Conservation (phyloP, 139 green algal genomes). For the Nannochloris sp. region DNA sequence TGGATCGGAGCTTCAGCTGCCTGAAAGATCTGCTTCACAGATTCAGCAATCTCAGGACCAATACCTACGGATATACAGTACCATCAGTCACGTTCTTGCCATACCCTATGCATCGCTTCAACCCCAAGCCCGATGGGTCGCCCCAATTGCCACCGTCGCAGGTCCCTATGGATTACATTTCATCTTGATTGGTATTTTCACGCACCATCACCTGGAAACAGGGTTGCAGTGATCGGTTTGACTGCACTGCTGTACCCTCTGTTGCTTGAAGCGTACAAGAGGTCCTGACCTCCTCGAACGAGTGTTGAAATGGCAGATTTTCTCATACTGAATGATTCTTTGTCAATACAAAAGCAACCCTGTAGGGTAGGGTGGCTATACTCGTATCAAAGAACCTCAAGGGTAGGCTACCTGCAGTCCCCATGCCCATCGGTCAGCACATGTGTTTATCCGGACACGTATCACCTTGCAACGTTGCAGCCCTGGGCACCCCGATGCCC, state of each 20-base stretch:
- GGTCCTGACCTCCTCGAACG: no score
- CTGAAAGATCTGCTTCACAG: constrained; percentile 70
- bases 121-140: not conserved
- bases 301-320: no score
- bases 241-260: not conserved
- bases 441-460: no score
- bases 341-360: no score
- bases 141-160: not conserved
- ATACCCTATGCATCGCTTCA: not conserved
- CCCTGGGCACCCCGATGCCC: no score
- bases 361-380: no score
- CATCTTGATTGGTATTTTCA: not conserved
- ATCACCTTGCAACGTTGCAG: no score
- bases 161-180: not conserved
- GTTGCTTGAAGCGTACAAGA: not conserved
- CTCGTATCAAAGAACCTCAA: no score
- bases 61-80: constrained; percentile 41
- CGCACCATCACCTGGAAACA: constrained; percentile 40
- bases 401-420: no score
- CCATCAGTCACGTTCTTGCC: not conserved
- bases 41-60: constrained; percentile 83
- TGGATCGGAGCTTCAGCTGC: constrained; percentile 64
- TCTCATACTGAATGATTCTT: no score
- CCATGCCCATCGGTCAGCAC: no score
- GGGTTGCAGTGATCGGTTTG: constrained; percentile 20